Evolutionary conservation across 2,329 filamentous ascomycete genomes (phyloP).

Genomic region (Albophoma yamanashiensis): DNA sequence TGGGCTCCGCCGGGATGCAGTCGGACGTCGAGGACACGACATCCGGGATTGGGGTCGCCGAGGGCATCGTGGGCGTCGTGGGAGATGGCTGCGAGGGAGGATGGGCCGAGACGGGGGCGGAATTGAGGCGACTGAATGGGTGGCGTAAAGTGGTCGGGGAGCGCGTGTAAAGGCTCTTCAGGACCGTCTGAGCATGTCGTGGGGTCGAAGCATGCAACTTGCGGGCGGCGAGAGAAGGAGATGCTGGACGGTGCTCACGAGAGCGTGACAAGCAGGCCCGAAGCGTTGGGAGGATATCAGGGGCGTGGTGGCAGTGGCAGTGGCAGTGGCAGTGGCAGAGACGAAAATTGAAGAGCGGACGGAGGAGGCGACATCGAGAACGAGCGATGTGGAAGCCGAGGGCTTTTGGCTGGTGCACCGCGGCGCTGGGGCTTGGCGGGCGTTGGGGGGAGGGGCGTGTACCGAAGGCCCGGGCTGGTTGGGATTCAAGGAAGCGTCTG

Average conservation of each 20-base stretch:
- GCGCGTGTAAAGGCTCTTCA: conserved; percentile 13
- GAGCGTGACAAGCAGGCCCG: not conserved
- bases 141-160: conserved; percentile 8
- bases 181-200: conserved; percentile 12
- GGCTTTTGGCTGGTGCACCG: conserved; percentile 1
- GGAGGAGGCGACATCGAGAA: not conserved
- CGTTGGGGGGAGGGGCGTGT: not conserved
- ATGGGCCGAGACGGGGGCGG: not conserved
- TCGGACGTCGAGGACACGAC: conserved; percentile 27
- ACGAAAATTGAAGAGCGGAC: not conserved
- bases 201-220: not conserved
- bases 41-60: conserved; percentile 24
- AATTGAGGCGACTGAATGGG: conserved; percentile 3
- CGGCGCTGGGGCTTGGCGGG: not conserved
- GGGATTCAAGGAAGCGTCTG: not conserved
- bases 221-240: not conserved
- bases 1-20: conserved; percentile 33
- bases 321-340: not conserved
- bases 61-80: conserved; percentile 17
- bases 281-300: not conserved
- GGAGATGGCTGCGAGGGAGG: conserved; percentile 4
- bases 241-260: too few relatives aligned
- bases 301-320: not conserved
- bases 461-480: not conserved
- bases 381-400: not conserved